phyloP scores from a whole-genome alignment of 768 basidiomycete species.

The Pleurotus cornucopiae region DNA sequence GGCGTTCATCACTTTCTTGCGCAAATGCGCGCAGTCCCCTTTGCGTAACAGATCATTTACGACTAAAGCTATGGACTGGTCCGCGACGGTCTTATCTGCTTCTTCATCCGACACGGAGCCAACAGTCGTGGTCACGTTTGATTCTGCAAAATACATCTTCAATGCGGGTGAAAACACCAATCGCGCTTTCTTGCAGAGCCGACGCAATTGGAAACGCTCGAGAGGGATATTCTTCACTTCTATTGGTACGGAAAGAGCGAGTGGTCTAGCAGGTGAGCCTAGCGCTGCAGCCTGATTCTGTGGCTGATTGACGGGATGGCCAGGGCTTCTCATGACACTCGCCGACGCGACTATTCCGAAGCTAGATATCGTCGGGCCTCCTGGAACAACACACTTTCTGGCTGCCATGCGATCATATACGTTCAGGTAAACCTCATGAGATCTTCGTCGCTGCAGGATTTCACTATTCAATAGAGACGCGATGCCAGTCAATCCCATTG shows the following conservation, averaged over 20 bases:
- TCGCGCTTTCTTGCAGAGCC: conserved; percentile 67
- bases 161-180: conserved; percentile 82
- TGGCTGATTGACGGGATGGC: no score
- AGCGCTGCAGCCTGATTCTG: no score
- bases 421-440: conserved; percentile 45
- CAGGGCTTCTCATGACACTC: conserved; percentile 76
- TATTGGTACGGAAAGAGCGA: conserved; percentile 53
- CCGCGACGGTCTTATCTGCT: conserved; percentile 52
- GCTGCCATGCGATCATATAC: conserved; percentile 68
- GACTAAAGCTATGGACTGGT: conserved; percentile 51
- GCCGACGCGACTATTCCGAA: conserved; percentile 64
- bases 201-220: conserved; percentile 61
- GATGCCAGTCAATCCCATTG: conserved; percentile 40
- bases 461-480: conserved; percentile 36
- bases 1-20: no score
- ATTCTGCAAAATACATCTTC: conserved; percentile 81
- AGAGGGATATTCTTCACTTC: conserved; percentile 72
- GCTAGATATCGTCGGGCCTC: conserved; percentile 67
- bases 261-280: conserved; percentile 69
- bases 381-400: conserved; percentile 64
- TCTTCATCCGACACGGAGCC: conserved; percentile 78
- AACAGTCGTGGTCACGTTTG: conserved; percentile 69
- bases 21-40: no score
- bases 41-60: not conserved
- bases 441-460: not conserved